Conservation (phyloP, 345 rosid genomes). For the Xanthoceras sorbifolium region DNA sequence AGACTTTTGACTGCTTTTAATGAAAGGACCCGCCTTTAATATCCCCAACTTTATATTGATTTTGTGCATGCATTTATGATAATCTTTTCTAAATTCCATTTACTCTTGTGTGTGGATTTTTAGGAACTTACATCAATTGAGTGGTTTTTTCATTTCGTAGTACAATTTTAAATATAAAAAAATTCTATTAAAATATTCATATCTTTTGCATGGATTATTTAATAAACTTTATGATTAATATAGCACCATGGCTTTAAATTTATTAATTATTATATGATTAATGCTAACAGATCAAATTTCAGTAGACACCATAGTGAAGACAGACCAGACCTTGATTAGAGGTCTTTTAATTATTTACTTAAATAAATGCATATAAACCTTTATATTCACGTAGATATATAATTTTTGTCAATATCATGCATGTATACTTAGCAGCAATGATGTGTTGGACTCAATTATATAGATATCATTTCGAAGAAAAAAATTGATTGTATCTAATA, state of each 20-base stretch:
- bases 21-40: neutral
- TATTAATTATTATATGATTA: neutral
- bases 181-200: neutral
- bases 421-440: neutral
- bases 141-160: neutral
- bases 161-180: neutral
- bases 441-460: neutral
- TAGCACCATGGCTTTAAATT: neutral
- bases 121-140: neutral
- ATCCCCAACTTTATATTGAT: neutral
- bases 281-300: neutral
- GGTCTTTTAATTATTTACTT: neutral
- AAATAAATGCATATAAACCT: neutral
- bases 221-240: neutral
- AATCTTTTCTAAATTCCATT: neutral
- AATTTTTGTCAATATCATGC: neutral
- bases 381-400: neutral
- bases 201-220: neutral
- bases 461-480: no score
- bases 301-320: neutral
- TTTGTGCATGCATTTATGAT: neutral
- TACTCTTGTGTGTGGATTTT: neutral
- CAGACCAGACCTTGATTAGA: neutral
- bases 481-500: neutral
- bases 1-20: slow-evolving; percentile 20